A percentile compares a stretch with the other conserved stretches of the same genome.
phyloP scores from a whole-genome alignment of 2,329 filamentous ascomycete species.

The Nothomitra cinnamomea region DNA sequence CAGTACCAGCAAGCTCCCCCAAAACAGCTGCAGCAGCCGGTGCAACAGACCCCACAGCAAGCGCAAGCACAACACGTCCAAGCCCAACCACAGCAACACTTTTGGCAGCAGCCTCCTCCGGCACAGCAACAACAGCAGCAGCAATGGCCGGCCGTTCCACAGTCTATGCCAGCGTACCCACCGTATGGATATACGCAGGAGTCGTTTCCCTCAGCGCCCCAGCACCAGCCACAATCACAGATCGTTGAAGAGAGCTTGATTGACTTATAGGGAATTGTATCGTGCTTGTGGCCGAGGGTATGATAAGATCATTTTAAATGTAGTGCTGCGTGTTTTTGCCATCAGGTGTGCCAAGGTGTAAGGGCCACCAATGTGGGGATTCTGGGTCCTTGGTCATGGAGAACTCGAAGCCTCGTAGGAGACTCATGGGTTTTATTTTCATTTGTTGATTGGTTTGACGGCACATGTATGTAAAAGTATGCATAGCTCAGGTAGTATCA shows the following conservation, averaged over 20 bases:
- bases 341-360: background rate
- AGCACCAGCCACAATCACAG: conserved; percentile 38
- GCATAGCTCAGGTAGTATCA: background rate
- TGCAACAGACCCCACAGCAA: conserved; percentile 10
- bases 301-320: background rate
- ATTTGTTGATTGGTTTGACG: too few species aligned
- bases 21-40: conserved; percentile 15
- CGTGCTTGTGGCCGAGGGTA: background rate
- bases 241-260: conserved; percentile 63
- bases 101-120: conserved; percentile 4
- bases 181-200: conserved; percentile 35
- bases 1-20: conserved; percentile 15
- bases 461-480: too few species aligned
- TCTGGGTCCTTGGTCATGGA: background rate
- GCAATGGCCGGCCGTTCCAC: conserved; percentile 18
- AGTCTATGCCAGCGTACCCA: conserved; percentile 23
- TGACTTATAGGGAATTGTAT: conserved; percentile 40
- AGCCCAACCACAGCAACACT: conserved; percentile 12
- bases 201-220: conserved; percentile 47
- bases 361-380: background rate
- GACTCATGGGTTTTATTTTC: too few species aligned
- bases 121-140: conserved; percentile 16
- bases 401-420: background rate
- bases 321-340: background rate
- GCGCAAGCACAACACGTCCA: conserved; percentile 19